Base-by-base conservation (phyloP, 2,329 filamentous ascomycete species). In the Canariomyces notabilis region DNA sequence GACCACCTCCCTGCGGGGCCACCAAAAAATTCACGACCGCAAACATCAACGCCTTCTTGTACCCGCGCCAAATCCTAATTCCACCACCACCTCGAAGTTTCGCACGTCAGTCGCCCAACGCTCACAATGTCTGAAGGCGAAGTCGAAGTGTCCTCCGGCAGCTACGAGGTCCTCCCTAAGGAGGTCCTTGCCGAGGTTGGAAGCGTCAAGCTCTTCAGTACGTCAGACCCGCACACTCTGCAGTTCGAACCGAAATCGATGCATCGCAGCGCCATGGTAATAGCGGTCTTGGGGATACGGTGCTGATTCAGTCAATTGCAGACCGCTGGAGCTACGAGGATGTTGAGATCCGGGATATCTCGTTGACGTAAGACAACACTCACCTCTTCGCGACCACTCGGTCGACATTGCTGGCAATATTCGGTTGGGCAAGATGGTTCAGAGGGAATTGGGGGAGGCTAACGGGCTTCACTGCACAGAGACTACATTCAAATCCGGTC, bases 401-500 rank as follows among this genome's bases (percentile, higher is more conserved):
- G 37, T 29, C 36, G 36, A 33, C 37, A 26, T 6, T 37, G 23
- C 39, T 26, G 14, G 44, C 15, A 15, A 15, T 9, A 26, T 41
- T 42, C 11, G 6, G 42, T 33, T 18, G 32, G 36, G 42, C 26
- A 5, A 23, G 46, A 33, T 32, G 35, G 34, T 38, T 46, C 34
- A 32, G 44, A 8, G 34, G 22, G 46, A 35, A 48, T 23, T 18
- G n/a, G n/a, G n/a, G 36, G 49, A 51, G 53, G 57, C 68, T 71
- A 67, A 72, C 57, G 42, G 51, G 38, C 51, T 50, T 42, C 55
- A 50, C 48, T 55, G 52, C 66, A 42, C 63, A 98, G 93, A 80
- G 93, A 98, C 75, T 98, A 98, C 83, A 93, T 98, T 74, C 93
- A 96, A 77, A 95, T 98, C 81, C 89, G 93, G 74, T 85, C 90